Base-by-base conservation (phyloP, 805 yeast species). In the Myxozyma melibiosi region DNA sequence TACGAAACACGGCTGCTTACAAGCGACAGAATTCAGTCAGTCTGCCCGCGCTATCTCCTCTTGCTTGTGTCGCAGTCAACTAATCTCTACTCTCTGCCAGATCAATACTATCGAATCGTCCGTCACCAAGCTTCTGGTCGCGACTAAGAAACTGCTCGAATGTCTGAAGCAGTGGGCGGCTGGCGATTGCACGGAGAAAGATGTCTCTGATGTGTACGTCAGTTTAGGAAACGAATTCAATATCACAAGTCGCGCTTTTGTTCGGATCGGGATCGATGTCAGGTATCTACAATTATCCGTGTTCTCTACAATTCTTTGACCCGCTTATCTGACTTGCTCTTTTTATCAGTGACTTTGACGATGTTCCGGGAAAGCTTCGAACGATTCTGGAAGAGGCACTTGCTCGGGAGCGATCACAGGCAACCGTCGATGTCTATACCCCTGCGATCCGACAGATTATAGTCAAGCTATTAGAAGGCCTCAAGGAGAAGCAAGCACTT, bases 141-240 rank as follows among this genome's bases (percentile, higher is more conserved):
- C 96, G 0, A 90, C 98, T 0, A 92, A 92, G 67, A 90, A 88
- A 56, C 76, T 92, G 11, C 76, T 94, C n/a, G 96, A 89, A 66
- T 80, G 88, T 16, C 74, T 94, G 50, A 89, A 95, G 0, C 88
- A 84, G 59, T 94, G 99, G 99, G 91, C 98, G 0, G 78, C 82
- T 59, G 83, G 82, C 22, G 78, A 80, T n/a, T 90, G 89, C 4
- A 79, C 85, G 24, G 98, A 91, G 44, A 81, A 82, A 54, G 88
- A 82, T 61, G 97, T 94, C 2, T 89, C 96, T 1, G 89, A 90
- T 66, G 87, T 90, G 2, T 94, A 90, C 70, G 99, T 94, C 14
- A 85, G 83, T 63, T 79, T 94, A 28, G 99, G 99, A 0, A 94
- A 91, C 68, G 97, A 92, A 71, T 94, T 90, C 76, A 84, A 92